These are phyloP conservation scores for Chaetoceros muelleri DNA, from an alignment of 108 stramenopile genomes.

Conservation along the genomic window DNA sequence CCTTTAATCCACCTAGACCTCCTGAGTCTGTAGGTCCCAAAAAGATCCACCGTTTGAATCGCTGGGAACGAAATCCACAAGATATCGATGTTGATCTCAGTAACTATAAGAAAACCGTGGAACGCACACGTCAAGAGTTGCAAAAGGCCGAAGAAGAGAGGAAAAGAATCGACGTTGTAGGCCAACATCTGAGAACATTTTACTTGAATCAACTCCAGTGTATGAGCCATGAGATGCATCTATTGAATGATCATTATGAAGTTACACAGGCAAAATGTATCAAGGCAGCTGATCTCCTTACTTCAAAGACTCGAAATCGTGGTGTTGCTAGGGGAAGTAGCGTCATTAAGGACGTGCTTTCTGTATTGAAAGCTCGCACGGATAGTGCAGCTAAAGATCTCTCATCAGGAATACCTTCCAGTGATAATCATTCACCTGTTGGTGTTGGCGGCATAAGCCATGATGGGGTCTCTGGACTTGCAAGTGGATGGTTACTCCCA, in stretches of 20 bases:
- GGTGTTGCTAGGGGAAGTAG: conserved; percentile 29
- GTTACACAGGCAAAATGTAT: conserved; percentile 38
- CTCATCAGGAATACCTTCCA: neutral
- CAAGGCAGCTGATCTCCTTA: conserved; percentile 41
- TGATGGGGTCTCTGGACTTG: conserved; percentile 20
- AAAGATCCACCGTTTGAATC: conserved; percentile 62
- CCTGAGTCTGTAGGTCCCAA: conserved; percentile 75
- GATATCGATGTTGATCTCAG: conserved; percentile 66
- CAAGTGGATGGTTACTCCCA: conserved; percentile 61
- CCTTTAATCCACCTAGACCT: conserved; percentile 78
- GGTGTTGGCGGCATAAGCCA: conserved; percentile 28
- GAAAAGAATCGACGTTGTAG: conserved; percentile 44
- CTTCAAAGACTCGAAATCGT: conserved; percentile 39
- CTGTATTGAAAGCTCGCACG: conserved; percentile 34
- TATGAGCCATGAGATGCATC: conserved; percentile 37
- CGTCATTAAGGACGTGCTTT: conserved; percentile 59
- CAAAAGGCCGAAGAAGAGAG: conserved; percentile 42
- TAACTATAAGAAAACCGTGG: conserved; percentile 71
- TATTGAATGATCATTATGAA: conserved; percentile 35
- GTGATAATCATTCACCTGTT: conserved; percentile 5
- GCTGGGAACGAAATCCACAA: conserved; percentile 72
- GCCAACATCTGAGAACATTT: conserved; percentile 42
- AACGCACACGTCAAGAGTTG: conserved; percentile 56
- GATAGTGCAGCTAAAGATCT: conserved; percentile 8
- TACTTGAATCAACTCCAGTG: conserved; percentile 44